Evolutionary conservation across 164 flowering plant species (phyloP).

Genomic region (Stephania cephalantha): DNA sequence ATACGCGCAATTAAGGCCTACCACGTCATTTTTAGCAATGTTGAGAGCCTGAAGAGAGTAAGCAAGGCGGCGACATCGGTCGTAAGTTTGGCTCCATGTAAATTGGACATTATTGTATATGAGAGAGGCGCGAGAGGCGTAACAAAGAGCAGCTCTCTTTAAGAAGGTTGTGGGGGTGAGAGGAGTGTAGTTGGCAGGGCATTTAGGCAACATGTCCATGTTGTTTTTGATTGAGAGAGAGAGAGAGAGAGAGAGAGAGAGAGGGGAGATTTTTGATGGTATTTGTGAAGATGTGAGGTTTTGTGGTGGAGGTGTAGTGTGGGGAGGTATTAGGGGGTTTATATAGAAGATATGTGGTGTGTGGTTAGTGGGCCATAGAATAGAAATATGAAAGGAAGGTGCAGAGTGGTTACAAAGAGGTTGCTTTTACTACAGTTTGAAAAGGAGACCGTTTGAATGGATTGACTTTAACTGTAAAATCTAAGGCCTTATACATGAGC

Average conservation of each 20-base stretch:
- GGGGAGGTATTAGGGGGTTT: neutral
- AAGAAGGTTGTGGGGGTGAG: constrained; percentile 73
- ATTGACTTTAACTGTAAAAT: neutral
- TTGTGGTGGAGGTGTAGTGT: neutral
- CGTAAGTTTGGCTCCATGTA: constrained; percentile 71
- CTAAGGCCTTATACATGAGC: neutral
- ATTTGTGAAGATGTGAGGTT: neutral
- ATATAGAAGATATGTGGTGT: neutral
- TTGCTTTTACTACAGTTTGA: neutral
- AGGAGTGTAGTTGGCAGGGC: constrained; percentile 59
- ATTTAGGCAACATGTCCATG: constrained; percentile 61
- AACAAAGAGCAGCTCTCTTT: constrained; percentile 53
- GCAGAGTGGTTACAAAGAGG: constrained; percentile 3
- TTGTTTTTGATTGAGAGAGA: neutral
- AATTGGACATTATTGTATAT: constrained; percentile 52
- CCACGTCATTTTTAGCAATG: constrained; percentile 56
- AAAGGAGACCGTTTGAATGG: neutral
- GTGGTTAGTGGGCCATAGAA: neutral
- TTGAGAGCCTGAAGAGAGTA: constrained; percentile 51
- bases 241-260: no score
- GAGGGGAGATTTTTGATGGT: neutral
- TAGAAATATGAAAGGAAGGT: constrained; percentile 6
- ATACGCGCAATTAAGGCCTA: constrained; percentile 20
- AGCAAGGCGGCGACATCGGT: constrained; percentile 75
- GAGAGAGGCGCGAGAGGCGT: constrained; percentile 56